Evolutionary conservation across 1,139 yeast genomes (phyloP).

Genomic region (Yamadazyma conglobata): DNA sequence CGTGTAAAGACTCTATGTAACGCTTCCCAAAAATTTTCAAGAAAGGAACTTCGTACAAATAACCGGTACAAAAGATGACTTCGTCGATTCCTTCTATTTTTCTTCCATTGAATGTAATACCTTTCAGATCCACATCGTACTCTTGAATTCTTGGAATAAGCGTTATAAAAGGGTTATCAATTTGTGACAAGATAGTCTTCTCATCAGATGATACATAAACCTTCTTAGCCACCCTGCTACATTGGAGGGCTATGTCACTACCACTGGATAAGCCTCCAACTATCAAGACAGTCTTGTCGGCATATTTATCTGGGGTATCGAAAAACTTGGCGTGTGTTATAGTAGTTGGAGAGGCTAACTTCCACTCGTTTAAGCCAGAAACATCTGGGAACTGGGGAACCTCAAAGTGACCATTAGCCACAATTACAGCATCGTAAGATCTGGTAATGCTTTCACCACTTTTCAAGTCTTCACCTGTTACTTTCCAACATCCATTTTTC

Average conservation of each 20-base stretch:
- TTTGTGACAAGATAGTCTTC: conserved; percentile 32
- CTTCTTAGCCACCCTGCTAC: conserved; percentile 13
- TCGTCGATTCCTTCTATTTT: conserved; percentile 29
- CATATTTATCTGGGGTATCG: conserved; percentile 27
- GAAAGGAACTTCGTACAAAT: conserved; percentile 42
- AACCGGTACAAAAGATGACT: conserved; percentile 49
- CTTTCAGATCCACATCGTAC: conserved; percentile 23
- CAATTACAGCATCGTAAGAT: conserved; percentile 41
- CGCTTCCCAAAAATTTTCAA: conserved; percentile 16
- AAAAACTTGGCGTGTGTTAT: conserved; percentile 45
- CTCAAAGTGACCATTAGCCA: conserved; percentile 51
- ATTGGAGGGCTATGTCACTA: conserved; percentile 44
- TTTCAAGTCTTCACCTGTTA: conserved; percentile 8
- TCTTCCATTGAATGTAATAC: conserved; percentile 27
- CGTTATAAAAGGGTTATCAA: conserved; percentile 15
- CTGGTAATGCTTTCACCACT: conserved; percentile 8
- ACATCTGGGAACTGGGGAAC: conserved; percentile 44
- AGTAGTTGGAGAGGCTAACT: conserved; percentile 22
- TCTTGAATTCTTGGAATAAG: conserved; percentile 27
- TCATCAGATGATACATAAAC: conserved; percentile 30
- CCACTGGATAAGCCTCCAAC: conserved; percentile 45
- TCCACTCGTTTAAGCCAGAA: conserved; percentile 41
- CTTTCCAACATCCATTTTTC: conserved; percentile 21
- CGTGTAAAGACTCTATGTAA: conserved; percentile 28
- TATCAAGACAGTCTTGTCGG: conserved; percentile 40